Conservation (phyloP, 2,329 filamentous ascomycete genomes). For the Penicillium sp. region DNA sequence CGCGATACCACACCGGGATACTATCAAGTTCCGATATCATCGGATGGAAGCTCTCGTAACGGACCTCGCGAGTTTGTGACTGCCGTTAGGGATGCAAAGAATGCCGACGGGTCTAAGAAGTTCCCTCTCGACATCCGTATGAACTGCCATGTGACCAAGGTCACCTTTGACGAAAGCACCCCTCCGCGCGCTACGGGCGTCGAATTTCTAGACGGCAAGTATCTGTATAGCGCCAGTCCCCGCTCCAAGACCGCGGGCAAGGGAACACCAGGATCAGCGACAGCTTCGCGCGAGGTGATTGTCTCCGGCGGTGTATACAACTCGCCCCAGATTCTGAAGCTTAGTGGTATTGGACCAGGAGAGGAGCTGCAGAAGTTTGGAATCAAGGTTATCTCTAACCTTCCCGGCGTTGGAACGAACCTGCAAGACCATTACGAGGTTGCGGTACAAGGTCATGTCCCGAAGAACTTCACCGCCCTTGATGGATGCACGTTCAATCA, state of each 20-base stretch:
- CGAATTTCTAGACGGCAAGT: constrained; percentile 48
- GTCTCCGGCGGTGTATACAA: constrained; percentile 57
- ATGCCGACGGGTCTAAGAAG: constrained; percentile 29
- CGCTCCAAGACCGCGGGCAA: constrained; percentile 18
- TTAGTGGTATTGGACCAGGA: constrained; percentile 60
- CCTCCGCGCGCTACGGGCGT: constrained; percentile 48
- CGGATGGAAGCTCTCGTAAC: constrained; percentile 25
- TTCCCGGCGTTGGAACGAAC: constrained; percentile 63
- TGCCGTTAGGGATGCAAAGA: constrained; percentile 24
- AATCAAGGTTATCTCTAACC: constrained; percentile 55
- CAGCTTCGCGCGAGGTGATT: constrained; percentile 47
- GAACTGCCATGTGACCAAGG: constrained; percentile 46
- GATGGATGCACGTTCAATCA: constrained; percentile 31
- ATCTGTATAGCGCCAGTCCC: constrained; percentile 49
- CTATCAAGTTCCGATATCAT: constrained; percentile 58
- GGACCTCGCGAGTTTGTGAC: constrained; percentile 43
- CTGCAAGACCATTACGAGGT: constrained; percentile 55
- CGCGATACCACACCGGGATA: constrained; percentile 51
- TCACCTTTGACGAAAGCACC: constrained; percentile 40
- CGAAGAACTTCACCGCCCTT: constrained; percentile 43
- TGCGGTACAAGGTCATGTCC: constrained; percentile 18
- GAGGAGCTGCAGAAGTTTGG: constrained; percentile 51
- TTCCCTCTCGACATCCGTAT: constrained; percentile 57
- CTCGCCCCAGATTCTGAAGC: constrained; percentile 62
- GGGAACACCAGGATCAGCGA: constrained; percentile 41